Evolutionary conservation across 225 moss, liverwort and hornwort species (phyloP).

Genomic region (Anthoceros angustus): DNA sequence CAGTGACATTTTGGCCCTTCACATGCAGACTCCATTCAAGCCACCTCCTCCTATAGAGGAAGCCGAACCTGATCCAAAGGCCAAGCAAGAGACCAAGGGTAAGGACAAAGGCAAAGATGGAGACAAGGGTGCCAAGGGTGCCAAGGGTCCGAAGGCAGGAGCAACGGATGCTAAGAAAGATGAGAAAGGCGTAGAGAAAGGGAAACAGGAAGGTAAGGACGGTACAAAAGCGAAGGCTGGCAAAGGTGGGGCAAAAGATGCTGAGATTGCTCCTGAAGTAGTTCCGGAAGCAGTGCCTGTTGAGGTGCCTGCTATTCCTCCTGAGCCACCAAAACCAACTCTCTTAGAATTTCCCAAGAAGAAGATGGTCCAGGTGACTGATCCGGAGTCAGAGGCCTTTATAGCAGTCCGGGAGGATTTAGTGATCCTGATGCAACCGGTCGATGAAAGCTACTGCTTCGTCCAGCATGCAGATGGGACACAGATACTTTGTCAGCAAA

Average conservation of each 20-base stretch:
- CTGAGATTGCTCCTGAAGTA: background rate
- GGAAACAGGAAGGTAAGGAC: conserved; percentile 3
- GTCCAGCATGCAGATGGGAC: conserved; percentile 94
- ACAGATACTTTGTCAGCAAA: conserved; percentile 46
- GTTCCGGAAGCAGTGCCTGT: conserved; percentile 3
- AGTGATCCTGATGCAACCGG: conserved; percentile 50
- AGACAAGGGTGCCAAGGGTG: conserved; percentile 4
- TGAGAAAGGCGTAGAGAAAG: background rate
- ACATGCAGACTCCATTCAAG: background rate
- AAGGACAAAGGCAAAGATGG: conserved; percentile 5
- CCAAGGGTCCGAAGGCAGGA: background rate
- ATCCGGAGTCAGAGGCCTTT: conserved; percentile 51
- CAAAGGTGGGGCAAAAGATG: background rate
- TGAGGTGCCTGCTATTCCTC: conserved; percentile 5
- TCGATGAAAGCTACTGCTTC: conserved; percentile 27
- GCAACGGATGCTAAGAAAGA: background rate
- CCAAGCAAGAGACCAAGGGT: background rate
- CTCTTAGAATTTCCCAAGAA: conserved; percentile 37
- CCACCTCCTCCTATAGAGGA: background rate
- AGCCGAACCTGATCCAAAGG: background rate
- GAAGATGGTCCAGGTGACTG: conserved; percentile 43
- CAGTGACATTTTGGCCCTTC: background rate
- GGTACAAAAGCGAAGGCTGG: conserved; percentile 7
- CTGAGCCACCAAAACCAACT: conserved; percentile 9
- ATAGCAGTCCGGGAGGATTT: conserved; percentile 72